Evolutionary conservation across 345 rosid genomes (phyloP).

Genomic region (Citrus reticulata): DNA sequence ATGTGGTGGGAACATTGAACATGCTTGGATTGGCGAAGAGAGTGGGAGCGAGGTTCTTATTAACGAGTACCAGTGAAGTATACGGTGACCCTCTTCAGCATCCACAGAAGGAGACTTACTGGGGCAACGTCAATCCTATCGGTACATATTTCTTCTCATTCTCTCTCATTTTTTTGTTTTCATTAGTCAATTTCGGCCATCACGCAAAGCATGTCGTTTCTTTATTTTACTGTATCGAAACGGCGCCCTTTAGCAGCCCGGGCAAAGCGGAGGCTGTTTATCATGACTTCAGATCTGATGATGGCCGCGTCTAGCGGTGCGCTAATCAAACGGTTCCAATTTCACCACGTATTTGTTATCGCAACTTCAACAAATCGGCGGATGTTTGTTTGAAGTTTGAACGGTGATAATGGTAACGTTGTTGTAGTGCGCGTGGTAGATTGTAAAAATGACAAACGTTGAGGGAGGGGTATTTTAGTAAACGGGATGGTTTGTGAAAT

Average conservation of each 20-base stretch:
- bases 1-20: slow-evolving; percentile 93
- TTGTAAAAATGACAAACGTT: neutral
- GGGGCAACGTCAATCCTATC: slow-evolving; percentile 99
- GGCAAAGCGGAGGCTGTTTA: neutral
- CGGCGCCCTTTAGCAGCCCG: slow-evolving; percentile 4
- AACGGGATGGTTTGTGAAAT: neutral
- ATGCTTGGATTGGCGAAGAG: slow-evolving; percentile 96
- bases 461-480: neutral
- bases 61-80: slow-evolving; percentile 97
- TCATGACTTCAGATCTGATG: slow-evolving; percentile 10
- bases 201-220: neutral
- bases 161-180: too few species aligned
- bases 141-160: slow-evolving; percentile 31
- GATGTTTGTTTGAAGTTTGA: neutral
- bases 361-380: neutral
- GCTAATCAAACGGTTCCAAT: neutral
- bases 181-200: too few species aligned
- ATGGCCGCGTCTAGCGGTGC: slow-evolving; percentile 8
- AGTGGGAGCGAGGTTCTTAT: slow-evolving; percentile 84
- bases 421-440: neutral
- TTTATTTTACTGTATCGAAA: neutral
- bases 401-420: neutral
- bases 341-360: neutral
- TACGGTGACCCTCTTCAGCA: slow-evolving; percentile 99
- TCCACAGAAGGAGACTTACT: slow-evolving; percentile 98